A percentile compares a stretch with the other conserved stretches of the same genome.
These are phyloP conservation scores for Gypsophila paniculata DNA, from an alignment of 179 eudicot genomes.

Conservation along the genomic window DNA sequence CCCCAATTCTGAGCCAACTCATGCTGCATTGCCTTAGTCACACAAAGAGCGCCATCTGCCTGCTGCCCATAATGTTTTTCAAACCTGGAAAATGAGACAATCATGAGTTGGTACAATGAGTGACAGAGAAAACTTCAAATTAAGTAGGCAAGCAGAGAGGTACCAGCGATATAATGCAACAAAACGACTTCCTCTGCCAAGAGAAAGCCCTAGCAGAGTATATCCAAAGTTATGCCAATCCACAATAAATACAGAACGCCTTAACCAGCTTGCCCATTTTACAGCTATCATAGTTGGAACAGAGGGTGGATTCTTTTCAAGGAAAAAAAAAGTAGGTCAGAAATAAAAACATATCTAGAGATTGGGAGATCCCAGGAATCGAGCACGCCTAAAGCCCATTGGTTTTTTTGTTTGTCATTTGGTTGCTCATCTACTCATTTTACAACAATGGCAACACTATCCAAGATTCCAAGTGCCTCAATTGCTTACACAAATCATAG, in stretches of 20 bases:
- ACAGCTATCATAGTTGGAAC: slow-evolving; percentile 87
- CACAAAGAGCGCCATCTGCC: slow-evolving; percentile 92
- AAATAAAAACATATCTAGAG: background rate
- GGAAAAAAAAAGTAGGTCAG: slow-evolving; percentile 10
- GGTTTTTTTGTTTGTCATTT: background rate
- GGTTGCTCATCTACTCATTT: background rate
- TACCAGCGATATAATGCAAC: slow-evolving; percentile 84
- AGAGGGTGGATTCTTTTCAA: slow-evolving; percentile 86
- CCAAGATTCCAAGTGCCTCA: too few species aligned
- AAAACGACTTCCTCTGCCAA: slow-evolving; percentile 81
- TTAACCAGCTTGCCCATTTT: slow-evolving; percentile 90
- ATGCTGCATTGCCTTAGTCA: slow-evolving; percentile 95
- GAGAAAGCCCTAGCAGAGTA: slow-evolving; percentile 78
- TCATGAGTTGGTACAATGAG: slow-evolving; percentile 14
- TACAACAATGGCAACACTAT: background rate
- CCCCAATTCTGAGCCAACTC: slow-evolving; percentile 95
- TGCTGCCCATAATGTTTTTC: slow-evolving; percentile 83
- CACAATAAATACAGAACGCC: slow-evolving; percentile 61
- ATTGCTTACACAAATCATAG: too few species aligned
- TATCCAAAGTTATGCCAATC: slow-evolving; percentile 99
- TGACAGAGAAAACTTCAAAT: slow-evolving; percentile 1
- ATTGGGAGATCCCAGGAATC: background rate
- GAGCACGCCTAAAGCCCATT: background rate
- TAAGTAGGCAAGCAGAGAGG: slow-evolving; percentile 1
- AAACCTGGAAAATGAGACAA: slow-evolving; percentile 40